Evolutionary conservation across 1,284 basidiomycete genomes (phyloP).

Genomic region (Gomphus bonarii): DNA sequence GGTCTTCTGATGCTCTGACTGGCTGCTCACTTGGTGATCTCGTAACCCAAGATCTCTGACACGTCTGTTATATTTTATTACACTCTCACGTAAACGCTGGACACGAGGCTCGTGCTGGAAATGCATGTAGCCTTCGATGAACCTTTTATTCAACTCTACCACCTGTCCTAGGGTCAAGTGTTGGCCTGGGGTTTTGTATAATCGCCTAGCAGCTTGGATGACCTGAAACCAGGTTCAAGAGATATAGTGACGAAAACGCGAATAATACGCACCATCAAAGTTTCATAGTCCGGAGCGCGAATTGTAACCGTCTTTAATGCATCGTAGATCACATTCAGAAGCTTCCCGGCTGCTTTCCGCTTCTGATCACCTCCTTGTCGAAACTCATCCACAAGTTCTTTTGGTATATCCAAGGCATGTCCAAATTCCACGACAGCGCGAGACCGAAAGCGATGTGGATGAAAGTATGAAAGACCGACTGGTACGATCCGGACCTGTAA

Average conservation of each 20-base stretch:
- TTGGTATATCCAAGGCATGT: slow-evolving; percentile 79
- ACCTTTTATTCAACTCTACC: slow-evolving; percentile 91
- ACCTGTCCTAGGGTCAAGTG: slow-evolving; percentile 93
- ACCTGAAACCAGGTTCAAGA: slow-evolving; percentile 36
- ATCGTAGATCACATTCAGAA: slow-evolving; percentile 91
- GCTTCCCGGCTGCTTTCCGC: slow-evolving; percentile 81
- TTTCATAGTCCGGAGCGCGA: slow-evolving; percentile 95
- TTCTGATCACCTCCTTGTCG: slow-evolving; percentile 85
- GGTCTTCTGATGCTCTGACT: not conserved
- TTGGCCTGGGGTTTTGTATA: slow-evolving; percentile 94
- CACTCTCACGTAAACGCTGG: slow-evolving; percentile 70
- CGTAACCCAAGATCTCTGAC: slow-evolving; percentile 91
- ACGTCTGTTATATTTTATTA: slow-evolving; percentile 90
- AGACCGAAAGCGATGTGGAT: slow-evolving; percentile 90
- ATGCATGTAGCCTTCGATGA: slow-evolving; percentile 88
- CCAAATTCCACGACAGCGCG: slow-evolving; percentile 98
- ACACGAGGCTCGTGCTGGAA: slow-evolving; percentile 94
- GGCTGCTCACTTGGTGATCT: slow-evolving; percentile 78
- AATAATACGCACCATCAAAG: slow-evolving; percentile 69
- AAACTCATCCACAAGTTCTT: slow-evolving; percentile 82
- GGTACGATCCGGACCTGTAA: slow-evolving; percentile 89
- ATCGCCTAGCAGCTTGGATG: slow-evolving; percentile 89
- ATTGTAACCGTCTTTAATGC: slow-evolving; percentile 97
- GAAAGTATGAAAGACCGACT: slow-evolving; percentile 92
- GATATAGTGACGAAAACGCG: not conserved